These are phyloP conservation scores for Fistulina hepatica DNA, from an alignment of 1,284 basidiomycete genomes.

Conservation along the genomic window DNA sequence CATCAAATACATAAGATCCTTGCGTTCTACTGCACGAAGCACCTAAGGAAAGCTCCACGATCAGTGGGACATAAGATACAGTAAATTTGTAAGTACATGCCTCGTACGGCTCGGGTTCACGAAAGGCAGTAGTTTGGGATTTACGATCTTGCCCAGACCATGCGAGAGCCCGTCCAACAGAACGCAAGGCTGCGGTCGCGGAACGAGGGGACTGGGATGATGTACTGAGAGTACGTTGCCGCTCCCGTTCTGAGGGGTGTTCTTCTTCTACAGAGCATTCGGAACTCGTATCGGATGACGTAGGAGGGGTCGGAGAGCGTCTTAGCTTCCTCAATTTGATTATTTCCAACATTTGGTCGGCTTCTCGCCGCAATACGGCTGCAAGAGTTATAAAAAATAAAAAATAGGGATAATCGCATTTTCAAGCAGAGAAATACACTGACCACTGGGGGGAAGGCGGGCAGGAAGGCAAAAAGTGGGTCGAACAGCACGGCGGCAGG, in stretches of 20 bases:
- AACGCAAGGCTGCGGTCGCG: neutral
- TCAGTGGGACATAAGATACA: no score
- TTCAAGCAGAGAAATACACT: conserved; percentile 17
- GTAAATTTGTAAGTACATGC: no score
- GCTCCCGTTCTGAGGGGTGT: neutral
- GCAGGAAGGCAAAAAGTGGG: conserved; percentile 58
- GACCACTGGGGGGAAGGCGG: conserved; percentile 56
- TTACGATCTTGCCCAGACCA: neutral
- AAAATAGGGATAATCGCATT: conserved; percentile 18
- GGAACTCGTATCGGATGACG: neutral
- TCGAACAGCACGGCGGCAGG: no score
- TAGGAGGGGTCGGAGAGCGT: neutral
- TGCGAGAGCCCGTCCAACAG: neutral
- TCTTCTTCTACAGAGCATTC: neutral
- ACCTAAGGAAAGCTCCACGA: no score
- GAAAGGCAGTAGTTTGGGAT: neutral
- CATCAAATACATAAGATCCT: conserved; percentile 68
- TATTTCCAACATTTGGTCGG: no score
- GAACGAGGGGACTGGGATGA: neutral
- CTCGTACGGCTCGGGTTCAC: neutral
- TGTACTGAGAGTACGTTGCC: neutral
- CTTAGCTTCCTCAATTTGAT: no score
- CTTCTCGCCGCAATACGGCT: conserved; percentile 65
- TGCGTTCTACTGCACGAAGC: conserved; percentile 60
- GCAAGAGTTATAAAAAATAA: no score